Evolutionary conservation across 1,284 basidiomycete species (phyloP).

Genomic region (Ceratobasidium theobromae): DNA sequence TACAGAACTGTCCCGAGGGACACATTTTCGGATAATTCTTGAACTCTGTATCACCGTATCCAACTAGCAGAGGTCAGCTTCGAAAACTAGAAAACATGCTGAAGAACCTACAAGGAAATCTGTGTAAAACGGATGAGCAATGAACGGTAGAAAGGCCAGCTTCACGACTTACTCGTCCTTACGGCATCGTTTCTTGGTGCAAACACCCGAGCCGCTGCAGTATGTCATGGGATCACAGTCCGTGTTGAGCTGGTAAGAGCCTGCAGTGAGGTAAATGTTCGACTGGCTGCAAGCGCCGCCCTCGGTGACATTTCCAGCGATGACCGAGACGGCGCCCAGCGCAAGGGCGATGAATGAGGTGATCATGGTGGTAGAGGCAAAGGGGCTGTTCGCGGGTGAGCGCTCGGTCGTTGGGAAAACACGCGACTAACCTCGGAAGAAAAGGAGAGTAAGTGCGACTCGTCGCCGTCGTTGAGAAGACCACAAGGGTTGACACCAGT

Average conservation of each 20-base stretch:
- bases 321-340: constrained; percentile 42
- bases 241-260: constrained; percentile 73
- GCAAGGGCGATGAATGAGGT: constrained; percentile 46
- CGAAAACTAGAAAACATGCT: constrained; percentile 35
- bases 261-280: constrained; percentile 67
- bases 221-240: constrained; percentile 73
- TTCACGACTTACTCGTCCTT: constrained; percentile 62
- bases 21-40: constrained; percentile 63
- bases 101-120: constrained; percentile 42
- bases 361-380: constrained; percentile 33
- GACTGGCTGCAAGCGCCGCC: constrained; percentile 54
- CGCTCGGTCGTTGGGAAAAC: too few species aligned
- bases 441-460: constrained; percentile 4
- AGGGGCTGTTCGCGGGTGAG: constrained; percentile 19
- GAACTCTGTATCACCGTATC: neutral
- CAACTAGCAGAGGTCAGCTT: neutral
- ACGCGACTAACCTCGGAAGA: too few species aligned
- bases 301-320: constrained; percentile 50
- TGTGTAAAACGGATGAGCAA: neutral
- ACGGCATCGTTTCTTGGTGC: constrained; percentile 68
- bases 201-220: constrained; percentile 61
- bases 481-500: neutral
- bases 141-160: constrained; percentile 33
- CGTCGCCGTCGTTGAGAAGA: constrained; percentile 26
- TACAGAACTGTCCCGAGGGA: constrained; percentile 62